These are phyloP conservation scores for Phaeosphaeria sp. DNA, from an alignment of 2,329 filamentous ascomycete genomes.

Conservation along the genomic window DNA sequence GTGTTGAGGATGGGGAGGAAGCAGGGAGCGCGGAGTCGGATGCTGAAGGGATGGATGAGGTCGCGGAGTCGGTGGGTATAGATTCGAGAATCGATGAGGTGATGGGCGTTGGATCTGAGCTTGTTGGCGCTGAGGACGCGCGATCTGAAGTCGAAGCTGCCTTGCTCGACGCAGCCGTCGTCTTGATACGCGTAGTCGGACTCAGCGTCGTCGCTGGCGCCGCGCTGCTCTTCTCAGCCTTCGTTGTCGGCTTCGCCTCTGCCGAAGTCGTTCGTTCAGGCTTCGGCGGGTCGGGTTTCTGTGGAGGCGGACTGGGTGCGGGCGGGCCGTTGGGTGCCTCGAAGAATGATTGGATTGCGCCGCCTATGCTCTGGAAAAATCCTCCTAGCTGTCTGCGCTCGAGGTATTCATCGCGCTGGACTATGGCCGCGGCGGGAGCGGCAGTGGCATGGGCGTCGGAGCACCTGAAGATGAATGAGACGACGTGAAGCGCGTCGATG, in stretches of 20 bases:
- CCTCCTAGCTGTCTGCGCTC: constrained; percentile 15
- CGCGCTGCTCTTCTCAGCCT: constrained; percentile 1
- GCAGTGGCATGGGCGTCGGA: constrained; percentile 17
- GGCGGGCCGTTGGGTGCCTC: constrained; percentile 2
- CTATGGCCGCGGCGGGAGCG: neutral
- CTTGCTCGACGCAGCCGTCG: neutral
- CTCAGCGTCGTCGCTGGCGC: neutral
- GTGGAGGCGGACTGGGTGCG: neutral
- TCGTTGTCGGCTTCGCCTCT: neutral
- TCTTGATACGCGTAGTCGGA: neutral
- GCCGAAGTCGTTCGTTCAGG: neutral
- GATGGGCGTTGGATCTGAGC: neutral
- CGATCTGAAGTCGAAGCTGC: neutral
- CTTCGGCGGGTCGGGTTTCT: neutral
- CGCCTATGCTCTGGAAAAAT: constrained; percentile 15
- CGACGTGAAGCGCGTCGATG: neutral
- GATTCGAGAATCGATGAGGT: neutral
- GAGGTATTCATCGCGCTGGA: constrained; percentile 8
- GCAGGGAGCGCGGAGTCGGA: neutral
- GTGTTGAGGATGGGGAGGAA: constrained; percentile 1
- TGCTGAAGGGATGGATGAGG: constrained; percentile 1
- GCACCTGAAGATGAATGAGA: constrained; percentile 5
- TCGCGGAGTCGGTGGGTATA: neutral
- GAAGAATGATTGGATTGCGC: constrained; percentile 14
- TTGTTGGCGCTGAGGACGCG: neutral